phyloP scores from a whole-genome alignment of 768 basidiomycete genomes.

The Vishniacozyma victoriae region DNA sequence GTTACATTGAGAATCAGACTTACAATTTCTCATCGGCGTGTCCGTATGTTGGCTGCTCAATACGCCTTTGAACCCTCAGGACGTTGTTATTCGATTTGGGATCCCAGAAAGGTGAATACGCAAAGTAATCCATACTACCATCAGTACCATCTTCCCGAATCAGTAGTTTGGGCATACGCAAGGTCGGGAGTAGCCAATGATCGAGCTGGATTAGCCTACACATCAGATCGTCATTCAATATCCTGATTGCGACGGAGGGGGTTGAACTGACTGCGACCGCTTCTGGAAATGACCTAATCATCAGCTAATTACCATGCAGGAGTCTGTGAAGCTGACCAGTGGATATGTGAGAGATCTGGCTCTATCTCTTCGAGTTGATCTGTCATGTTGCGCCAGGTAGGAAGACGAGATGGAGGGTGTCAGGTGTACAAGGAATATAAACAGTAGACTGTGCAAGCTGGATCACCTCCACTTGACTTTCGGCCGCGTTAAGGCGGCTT shows the following conservation, averaged over 20 bases:
- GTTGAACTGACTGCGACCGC: conserved; percentile 25
- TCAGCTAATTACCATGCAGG: conserved; percentile 7
- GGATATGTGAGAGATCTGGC: conserved; percentile 35
- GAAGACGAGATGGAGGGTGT: not conserved
- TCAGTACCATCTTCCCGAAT: not conserved
- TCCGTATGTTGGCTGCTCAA: conserved; percentile 31
- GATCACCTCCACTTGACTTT: no score
- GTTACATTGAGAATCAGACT: conserved; percentile 4
- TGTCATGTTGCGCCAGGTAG: conserved; percentile 4
- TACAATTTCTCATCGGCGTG: conserved; percentile 37
- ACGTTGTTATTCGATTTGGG: conserved; percentile 35
- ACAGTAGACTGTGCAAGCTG: no score
- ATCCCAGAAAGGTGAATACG: conserved; percentile 42
- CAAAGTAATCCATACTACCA: conserved; percentile 40
- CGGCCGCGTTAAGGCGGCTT: no score
- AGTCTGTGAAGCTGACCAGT: conserved; percentile 20
- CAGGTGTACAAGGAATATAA: no score
- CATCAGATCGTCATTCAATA: not conserved
- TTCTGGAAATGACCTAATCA: conserved; percentile 36
- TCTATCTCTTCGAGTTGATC: conserved; percentile 17
- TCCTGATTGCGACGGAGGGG: not conserved
- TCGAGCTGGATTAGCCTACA: conserved; percentile 33
- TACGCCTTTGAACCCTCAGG: conserved; percentile 27
- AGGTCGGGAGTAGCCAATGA: conserved; percentile 29
- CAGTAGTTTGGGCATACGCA: conserved; percentile 18